phyloP scores from a whole-genome alignment of 352 stramenopile genomes.

The Phytophthora fragariae region DNA sequence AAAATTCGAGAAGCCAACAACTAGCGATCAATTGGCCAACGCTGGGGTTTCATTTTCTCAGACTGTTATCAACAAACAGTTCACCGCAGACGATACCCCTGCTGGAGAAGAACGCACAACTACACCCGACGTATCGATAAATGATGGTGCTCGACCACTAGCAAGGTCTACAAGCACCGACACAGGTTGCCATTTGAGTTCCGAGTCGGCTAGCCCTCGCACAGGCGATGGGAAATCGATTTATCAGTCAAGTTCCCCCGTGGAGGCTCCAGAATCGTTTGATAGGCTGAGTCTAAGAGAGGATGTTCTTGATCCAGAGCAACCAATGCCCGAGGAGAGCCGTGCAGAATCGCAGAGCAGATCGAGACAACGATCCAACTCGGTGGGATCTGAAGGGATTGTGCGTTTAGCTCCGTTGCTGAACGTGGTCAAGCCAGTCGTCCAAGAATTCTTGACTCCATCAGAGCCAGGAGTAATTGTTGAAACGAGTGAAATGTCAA shows the following conservation, averaged over 20 bases:
- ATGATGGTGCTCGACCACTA: constrained; percentile 1
- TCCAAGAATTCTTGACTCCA: constrained; percentile 26
- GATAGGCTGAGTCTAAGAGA: neutral
- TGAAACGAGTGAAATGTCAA: neutral
- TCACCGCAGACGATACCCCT: neutral
- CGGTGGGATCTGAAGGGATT: constrained; percentile 11
- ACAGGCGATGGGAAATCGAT: neutral
- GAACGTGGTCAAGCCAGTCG: constrained; percentile 7
- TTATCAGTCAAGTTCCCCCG: neutral
- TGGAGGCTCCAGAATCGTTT: neutral
- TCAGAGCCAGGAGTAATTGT: neutral
- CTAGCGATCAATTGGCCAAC: neutral
- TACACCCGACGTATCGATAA: neutral
- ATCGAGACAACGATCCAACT: constrained; percentile 21
- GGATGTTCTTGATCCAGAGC: neutral
- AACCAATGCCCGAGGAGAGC: neutral
- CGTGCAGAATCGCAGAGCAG: neutral
- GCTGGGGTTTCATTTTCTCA: neutral
- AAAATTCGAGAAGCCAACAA: constrained; percentile 1
- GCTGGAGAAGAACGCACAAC: neutral
- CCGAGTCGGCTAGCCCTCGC: neutral
- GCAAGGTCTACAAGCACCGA: constrained; percentile 3
- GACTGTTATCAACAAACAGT: neutral
- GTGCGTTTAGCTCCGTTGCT: constrained; percentile 14
- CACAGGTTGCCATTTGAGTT: neutral